Conservation (phyloP, 192 early-diverging fungal species). For the Gamsiella multidivaricata region DNA sequence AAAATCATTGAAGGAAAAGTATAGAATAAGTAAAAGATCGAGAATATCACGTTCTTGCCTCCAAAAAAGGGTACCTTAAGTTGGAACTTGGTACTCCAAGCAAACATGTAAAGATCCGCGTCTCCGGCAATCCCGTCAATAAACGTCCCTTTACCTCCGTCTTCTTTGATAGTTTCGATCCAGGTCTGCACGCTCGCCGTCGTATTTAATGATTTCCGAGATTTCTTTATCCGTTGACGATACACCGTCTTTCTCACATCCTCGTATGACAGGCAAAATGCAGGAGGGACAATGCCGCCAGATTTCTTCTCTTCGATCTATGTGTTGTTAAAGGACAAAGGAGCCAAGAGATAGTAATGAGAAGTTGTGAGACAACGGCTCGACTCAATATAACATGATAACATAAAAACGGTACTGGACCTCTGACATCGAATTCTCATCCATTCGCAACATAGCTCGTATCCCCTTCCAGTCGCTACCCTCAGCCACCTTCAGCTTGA, state of each 20-base stretch:
- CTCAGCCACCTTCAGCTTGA: constrained; percentile 21
- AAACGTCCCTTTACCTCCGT: constrained; percentile 22
- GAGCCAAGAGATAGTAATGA: background rate
- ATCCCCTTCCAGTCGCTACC: constrained; percentile 13
- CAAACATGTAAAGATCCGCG: background rate
- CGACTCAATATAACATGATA: too few species aligned
- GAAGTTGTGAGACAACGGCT: too few species aligned
- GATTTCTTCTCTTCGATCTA: constrained; percentile 15
- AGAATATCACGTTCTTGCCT: too few species aligned
- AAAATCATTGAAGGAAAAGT: background rate
- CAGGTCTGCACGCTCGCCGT: constrained; percentile 15
- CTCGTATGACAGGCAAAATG: constrained; percentile 15
- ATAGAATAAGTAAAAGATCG: too few species aligned
- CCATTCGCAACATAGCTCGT: constrained; percentile 10
- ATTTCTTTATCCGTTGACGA: constrained; percentile 21
- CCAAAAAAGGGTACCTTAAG: background rate
- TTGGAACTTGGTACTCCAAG: background rate
- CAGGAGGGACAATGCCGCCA: constrained; percentile 4
- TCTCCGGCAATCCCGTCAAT: constrained; percentile 3
- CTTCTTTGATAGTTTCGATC: constrained; percentile 11
- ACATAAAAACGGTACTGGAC: background rate
- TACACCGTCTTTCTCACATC: constrained; percentile 17
- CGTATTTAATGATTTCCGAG: constrained; percentile 12
- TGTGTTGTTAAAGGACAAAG: background rate
- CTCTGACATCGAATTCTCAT: constrained; percentile 4